Conservation (phyloP, 2,329 filamentous ascomycete species). For the Periconia sp. region DNA sequence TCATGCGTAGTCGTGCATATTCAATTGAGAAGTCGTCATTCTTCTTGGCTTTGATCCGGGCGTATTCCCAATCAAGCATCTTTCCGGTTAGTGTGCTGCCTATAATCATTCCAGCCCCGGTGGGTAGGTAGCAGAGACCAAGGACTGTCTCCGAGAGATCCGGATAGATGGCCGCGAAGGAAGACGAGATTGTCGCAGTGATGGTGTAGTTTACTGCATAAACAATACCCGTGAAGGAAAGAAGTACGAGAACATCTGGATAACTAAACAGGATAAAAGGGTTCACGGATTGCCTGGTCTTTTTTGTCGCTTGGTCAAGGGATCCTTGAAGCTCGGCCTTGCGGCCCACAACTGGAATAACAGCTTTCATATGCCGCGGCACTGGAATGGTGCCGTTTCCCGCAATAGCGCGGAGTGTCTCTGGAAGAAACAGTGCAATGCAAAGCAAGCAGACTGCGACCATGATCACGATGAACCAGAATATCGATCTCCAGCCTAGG, state of each 20-base stretch:
- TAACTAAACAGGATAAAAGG: conserved; percentile 35
- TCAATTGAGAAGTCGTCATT: conserved; percentile 30
- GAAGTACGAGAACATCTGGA: conserved; percentile 50
- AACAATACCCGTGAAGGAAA: conserved; percentile 42
- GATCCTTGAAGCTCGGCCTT: conserved; percentile 22
- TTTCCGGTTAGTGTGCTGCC: conserved; percentile 60
- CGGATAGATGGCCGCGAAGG: conserved; percentile 31
- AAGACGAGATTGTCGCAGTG: conserved; percentile 35
- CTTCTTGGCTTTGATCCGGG: conserved; percentile 36
- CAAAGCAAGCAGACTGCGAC: conserved; percentile 42
- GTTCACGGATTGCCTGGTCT: conserved; percentile 30
- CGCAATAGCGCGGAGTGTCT: conserved; percentile 51
- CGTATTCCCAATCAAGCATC: conserved; percentile 60
- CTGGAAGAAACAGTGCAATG: conserved; percentile 47
- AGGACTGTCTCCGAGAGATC: conserved; percentile 29
- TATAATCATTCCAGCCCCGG: conserved; percentile 61
- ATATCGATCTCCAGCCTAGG: conserved; percentile 45
- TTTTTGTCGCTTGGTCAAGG: conserved; percentile 9
- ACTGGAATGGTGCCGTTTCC: conserved; percentile 43
- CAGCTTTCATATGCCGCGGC: conserved; percentile 24
- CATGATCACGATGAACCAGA: conserved; percentile 50
- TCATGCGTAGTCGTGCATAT: conserved; percentile 32
- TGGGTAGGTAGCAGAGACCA: conserved; percentile 57
- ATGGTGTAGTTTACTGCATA: conserved; percentile 40
- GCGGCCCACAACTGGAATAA: conserved; percentile 27